Evolutionary conservation across 352 stramenopile species (phyloP).

Genomic region (Phytopythium cucurbitacearum): DNA sequence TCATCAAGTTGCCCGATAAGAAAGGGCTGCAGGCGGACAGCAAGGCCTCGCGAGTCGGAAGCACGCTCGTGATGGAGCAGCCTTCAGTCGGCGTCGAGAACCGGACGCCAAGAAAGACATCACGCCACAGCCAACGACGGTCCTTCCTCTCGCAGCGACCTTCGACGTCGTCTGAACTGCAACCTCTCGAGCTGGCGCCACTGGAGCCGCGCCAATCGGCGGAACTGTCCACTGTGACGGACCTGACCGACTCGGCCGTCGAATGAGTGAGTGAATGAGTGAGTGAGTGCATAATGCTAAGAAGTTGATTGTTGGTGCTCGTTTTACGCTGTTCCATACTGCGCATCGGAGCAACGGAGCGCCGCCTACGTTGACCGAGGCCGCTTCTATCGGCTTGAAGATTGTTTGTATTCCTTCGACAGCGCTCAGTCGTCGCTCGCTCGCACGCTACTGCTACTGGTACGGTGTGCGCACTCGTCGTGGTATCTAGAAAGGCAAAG

Average conservation of each 20-base stretch:
- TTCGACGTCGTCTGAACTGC: not conserved
- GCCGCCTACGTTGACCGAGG: no score
- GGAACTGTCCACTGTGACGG: not conserved
- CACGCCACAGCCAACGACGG: no score
- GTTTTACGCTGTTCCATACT: no score
- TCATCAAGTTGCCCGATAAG: conserved; percentile 66
- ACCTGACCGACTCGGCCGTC: not conserved
- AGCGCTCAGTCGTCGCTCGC: no score
- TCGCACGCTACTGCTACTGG: no score
- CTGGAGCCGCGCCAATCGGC: not conserved
- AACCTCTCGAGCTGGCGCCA: not conserved
- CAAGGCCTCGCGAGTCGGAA: not conserved
- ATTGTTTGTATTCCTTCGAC: no score
- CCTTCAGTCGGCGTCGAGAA: not conserved
- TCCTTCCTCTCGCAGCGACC: not conserved
- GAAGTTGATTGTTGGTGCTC: not conserved
- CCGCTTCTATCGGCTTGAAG: no score
- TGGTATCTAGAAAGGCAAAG: no score
- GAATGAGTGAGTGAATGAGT: conserved; percentile 1
- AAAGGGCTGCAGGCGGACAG: conserved; percentile 9
- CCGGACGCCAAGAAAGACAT: not conserved
- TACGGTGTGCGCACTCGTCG: no score
- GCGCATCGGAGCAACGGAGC: no score
- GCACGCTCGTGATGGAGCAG: conserved; percentile 1
- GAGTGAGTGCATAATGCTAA: not conserved